Base-by-base conservation (phyloP, 2,329 filamentous ascomycete genomes). In the Fusarium compactum region DNA sequence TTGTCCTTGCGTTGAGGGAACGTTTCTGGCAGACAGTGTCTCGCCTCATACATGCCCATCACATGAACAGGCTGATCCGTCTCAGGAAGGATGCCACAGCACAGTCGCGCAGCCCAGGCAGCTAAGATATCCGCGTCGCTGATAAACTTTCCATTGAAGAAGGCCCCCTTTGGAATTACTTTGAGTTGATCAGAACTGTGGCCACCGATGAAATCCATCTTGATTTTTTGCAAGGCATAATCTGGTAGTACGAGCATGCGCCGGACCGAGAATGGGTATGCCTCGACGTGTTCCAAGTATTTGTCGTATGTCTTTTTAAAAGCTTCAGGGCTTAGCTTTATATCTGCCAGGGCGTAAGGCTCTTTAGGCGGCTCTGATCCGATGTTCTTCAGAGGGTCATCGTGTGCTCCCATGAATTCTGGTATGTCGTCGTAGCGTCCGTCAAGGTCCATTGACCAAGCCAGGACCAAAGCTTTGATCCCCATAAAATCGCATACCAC, bases 31-130 rank as follows among this genome's bases (percentile, higher is more conserved):
- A 60, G 8, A 11, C 57, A 60, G 10, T 60, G 51, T 46, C 57
- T 57, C 4, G 41, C 57, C 41, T 60, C 41, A 8, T 60, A 57
- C 57, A 60, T 60, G 14, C 57, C 51, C 57, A 57, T 60, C 3
- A 60, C 8, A 46, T 60, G 57, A 12, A 60, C 41, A 8, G 41
- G 57, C 5, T 32, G 51, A 14, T 60, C 57, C 14, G 15, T 14
- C 14, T 30, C 7, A n/a, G 57, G 57, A 30, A 57, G 57, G 14
- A 60, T 60, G 12, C 40, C 24, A 10, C 57, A 60, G 20, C 57
- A 60, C 16, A 57, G 30, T 15, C 51, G 51, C 12, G 57, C 57
- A 6, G 57, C 57, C 57, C 57, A 60, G 4, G 24, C 51, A 9
- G 57, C 30, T 4, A 60, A 14, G 5, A 60, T 41, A 32, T 60